Evolutionary conservation across 2,329 filamentous ascomycete genomes (phyloP).

Genomic region (Dactylellina sp.): DNA sequence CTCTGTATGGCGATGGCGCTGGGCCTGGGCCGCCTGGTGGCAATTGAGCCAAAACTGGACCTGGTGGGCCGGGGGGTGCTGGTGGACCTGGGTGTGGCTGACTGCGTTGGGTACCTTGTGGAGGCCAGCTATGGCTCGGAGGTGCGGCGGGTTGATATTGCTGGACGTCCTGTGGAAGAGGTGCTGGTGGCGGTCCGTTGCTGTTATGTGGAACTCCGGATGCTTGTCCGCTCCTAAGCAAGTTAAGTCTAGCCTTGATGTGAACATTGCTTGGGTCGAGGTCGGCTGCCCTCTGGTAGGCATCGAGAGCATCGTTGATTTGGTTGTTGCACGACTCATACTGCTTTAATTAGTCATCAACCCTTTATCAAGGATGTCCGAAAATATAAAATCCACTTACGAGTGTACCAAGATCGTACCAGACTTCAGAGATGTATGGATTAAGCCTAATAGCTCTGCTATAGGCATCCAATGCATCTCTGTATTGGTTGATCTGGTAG

Average conservation of each 20-base stretch:
- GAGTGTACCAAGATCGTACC: conserved; percentile 97
- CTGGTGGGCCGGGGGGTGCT: conserved; percentile 58
- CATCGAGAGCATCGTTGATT: conserved; percentile 93
- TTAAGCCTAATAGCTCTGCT: conserved; percentile 95
- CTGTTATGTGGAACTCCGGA: conserved; percentile 78
- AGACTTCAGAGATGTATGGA: conserved; percentile 98
- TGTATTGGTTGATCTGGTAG: conserved; percentile 99
- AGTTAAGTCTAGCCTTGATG: conserved; percentile 92
- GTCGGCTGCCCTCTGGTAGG: conserved; percentile 93
- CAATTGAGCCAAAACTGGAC: conserved; percentile 66
- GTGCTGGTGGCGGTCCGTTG: conserved; percentile 74
- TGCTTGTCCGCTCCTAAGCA: conserved; percentile 83
- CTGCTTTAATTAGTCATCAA: conserved; percentile 65
- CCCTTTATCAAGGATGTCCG: conserved; percentile 9
- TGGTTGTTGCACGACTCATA: conserved; percentile 99
- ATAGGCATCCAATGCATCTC: conserved; percentile 96
- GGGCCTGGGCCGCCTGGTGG: conserved; percentile 58
- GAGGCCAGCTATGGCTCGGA: conserved; percentile 70
- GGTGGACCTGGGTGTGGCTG: conserved; percentile 68
- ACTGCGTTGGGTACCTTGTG: conserved; percentile 79
- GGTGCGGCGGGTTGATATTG: conserved; percentile 88
- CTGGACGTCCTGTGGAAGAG: conserved; percentile 85
- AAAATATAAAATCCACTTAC: conserved; percentile 70
- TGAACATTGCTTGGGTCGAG: conserved; percentile 92
- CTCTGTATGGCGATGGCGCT: conserved; percentile 59